A percentile compares a stretch with the other conserved stretches of the same genome.
phyloP scores from a whole-genome alignment of 805 yeast genomes.

The Candida coleopterorum region DNA sequence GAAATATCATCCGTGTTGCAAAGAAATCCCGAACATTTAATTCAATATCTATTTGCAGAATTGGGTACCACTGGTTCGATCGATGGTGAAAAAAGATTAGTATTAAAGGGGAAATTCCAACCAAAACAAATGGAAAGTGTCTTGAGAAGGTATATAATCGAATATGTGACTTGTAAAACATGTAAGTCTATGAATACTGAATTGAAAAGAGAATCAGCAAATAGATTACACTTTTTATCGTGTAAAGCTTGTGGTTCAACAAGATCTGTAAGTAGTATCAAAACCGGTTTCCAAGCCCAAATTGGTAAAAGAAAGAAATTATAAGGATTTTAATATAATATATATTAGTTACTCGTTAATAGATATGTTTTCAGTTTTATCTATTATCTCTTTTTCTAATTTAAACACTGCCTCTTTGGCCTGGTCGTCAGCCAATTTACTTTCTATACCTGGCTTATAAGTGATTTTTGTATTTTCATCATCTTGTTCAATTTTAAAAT shows the following conservation, averaged over 20 bases:
- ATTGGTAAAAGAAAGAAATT: slow-evolving; percentile 78
- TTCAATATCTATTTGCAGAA: slow-evolving; percentile 95
- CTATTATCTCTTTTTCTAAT: slow-evolving; percentile 2
- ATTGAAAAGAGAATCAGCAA: slow-evolving; percentile 89
- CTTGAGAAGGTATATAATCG: slow-evolving; percentile 91
- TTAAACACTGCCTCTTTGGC: slow-evolving; percentile 16
- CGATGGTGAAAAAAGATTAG: slow-evolving; percentile 95
- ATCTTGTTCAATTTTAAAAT: slow-evolving; percentile 38
- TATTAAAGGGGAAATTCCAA: slow-evolving; percentile 96
- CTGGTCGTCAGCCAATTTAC: slow-evolving; percentile 37
- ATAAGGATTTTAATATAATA: slow-evolving; percentile 1
- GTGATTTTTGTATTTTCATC: slow-evolving; percentile 40
- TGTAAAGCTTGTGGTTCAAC: slow-evolving; percentile 98
- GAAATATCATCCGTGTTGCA: slow-evolving; percentile 91
- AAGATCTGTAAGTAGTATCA: slow-evolving; percentile 93
- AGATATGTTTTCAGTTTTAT: slow-evolving; percentile 1
- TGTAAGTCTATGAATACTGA: slow-evolving; percentile 98
- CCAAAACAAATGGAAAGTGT: slow-evolving; percentile 97
- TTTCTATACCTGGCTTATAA: slow-evolving; percentile 39
- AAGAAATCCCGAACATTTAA: slow-evolving; percentile 94
- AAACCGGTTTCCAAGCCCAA: slow-evolving; percentile 99
- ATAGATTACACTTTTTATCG: slow-evolving; percentile 94
- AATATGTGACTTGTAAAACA: slow-evolving; percentile 97
- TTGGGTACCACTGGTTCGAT: slow-evolving; percentile 99
- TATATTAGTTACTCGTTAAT: background rate